Base-by-base conservation (phyloP, 192 early-diverging fungal genomes). In the Entomortierella parvispora region DNA sequence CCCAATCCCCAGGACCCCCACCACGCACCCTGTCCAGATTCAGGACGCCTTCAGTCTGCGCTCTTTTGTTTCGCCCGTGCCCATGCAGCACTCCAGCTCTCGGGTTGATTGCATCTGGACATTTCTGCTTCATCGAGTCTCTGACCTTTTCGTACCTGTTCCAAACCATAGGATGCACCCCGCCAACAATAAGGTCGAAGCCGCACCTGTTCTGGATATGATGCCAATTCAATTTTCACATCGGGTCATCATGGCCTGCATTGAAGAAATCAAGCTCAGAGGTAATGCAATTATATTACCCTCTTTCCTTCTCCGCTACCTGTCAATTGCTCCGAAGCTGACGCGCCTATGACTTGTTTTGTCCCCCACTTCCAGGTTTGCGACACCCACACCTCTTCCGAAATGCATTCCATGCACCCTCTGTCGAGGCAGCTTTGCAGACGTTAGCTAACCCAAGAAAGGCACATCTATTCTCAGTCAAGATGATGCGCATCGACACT, bases 221-320 rank as follows among this genome's bases (percentile, higher is more conserved):
- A 76, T 76, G 64, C 72, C 72, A 2, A 76, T 76, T 46, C 62
- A 66, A 11, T 76, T 76, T 46, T 65, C 62, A 31, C 72, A 76
- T 37, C 48, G 46, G 26, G 72, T 76, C 32, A 76, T 76, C 46
- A 76, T 68, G 72, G 66, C 58, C 53, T 76, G 72, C 22, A 68
- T 76, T 26, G 72, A 76, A 18, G 72, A 76, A 44, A 76, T 76
- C 72, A 76, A 76, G 23, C 52, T 76, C 3, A 49, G 72, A 76
- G 72, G 72, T 76, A 68, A 62, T 42, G 17, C 12, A 40, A 25
- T n/a, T 32, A 20, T 29, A 17, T 29, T 34, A 45, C n/a, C n/a
- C n/a, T n/a, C n/a, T n/a, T n/a, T n/a, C n/a, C n/a, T n/a, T n/a
- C n/a, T n/a, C n/a, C n/a, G 14, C 20, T 42, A 22, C 29, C 48